phyloP scores from a whole-genome alignment of 768 basidiomycete species.

The Pholiota microspora region DNA sequence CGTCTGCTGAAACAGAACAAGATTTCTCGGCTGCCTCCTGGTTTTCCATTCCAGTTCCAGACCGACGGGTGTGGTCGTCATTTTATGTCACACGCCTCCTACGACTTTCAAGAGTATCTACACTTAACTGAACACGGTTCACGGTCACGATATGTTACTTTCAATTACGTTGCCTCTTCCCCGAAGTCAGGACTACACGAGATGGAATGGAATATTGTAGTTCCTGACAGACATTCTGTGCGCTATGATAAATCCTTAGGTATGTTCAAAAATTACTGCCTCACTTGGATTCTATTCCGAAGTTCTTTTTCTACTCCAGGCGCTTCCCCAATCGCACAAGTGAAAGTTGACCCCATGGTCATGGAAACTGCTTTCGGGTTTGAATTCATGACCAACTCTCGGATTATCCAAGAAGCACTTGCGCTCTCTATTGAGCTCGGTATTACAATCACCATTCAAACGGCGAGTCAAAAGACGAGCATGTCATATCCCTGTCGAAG shows the following conservation, averaged over 20 bases:
- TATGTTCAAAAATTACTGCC: no score
- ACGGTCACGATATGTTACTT: constrained; percentile 20
- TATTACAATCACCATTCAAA: constrained; percentile 30
- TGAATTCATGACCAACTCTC: constrained; percentile 28
- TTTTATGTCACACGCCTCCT: constrained; percentile 29
- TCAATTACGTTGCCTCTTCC: constrained; percentile 25
- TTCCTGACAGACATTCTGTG: constrained; percentile 21
- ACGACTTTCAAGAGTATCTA: constrained; percentile 33
- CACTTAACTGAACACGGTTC: constrained; percentile 19
- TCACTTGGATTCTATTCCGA: no score
- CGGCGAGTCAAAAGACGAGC: constrained; percentile 12
- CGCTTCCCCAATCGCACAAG: constrained; percentile 28
- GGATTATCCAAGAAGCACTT: constrained; percentile 35
- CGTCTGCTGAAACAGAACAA: constrained; percentile 27
- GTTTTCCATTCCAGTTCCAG: constrained; percentile 35
- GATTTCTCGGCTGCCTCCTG: constrained; percentile 29
- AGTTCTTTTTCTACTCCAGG: no score
- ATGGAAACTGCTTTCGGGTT: constrained; percentile 30
- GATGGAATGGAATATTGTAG: constrained; percentile 32
- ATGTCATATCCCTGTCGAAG: background rate
- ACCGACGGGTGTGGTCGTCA: constrained; percentile 20
- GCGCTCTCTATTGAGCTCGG: constrained; percentile 39
- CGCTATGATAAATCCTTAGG: no score
- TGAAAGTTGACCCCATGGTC: constrained; percentile 33
- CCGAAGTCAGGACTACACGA: constrained; percentile 3